A percentile compares a stretch with the other conserved stretches of the same genome.
Conservation (phyloP, 2,329 filamentous ascomycete genomes). For the Teratosphaeria epicoccoides region DNA sequence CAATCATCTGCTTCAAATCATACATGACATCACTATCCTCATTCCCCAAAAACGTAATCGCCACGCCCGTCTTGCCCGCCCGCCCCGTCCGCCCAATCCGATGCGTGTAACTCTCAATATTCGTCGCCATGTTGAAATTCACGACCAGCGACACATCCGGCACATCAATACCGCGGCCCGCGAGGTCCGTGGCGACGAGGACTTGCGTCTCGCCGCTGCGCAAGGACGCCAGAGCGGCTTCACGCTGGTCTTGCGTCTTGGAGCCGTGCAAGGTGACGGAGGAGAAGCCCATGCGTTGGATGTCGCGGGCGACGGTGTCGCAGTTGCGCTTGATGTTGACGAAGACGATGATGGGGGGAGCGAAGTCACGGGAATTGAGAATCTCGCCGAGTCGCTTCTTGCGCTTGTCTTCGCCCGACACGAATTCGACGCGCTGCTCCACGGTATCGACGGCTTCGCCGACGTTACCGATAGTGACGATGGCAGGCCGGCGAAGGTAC, state of each 20-base stretch:
- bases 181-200: slow-evolving; percentile 88
- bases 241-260: slow-evolving; percentile 96
- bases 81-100: slow-evolving; percentile 93
- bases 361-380: slow-evolving; percentile 66
- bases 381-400: slow-evolving; percentile 95
- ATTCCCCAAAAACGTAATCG: slow-evolving; percentile 86
- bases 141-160: slow-evolving; percentile 86
- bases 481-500: slow-evolving; percentile 84
- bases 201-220: slow-evolving; percentile 73
- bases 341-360: slow-evolving; percentile 91
- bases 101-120: slow-evolving; percentile 92
- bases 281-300: slow-evolving; percentile 86
- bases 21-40: slow-evolving; percentile 84
- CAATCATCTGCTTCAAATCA: slow-evolving; percentile 90
- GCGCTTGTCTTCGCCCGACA: slow-evolving; percentile 82
- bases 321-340: slow-evolving; percentile 99
- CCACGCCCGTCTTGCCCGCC: slow-evolving; percentile 91
- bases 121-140: slow-evolving; percentile 97
- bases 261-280: slow-evolving; percentile 85
- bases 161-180: slow-evolving; percentile 95
- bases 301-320: slow-evolving; percentile 85
- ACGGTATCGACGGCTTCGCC: slow-evolving; percentile 97
- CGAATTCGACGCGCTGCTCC: slow-evolving; percentile 90
- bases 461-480: slow-evolving; percentile 85
- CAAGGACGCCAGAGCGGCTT: slow-evolving; percentile 78